Percentiles rank a stretch among this genome's conserved stretches.
Conservation (phyloP, 140 eudicot species). For the Oenanthe javanica region DNA sequence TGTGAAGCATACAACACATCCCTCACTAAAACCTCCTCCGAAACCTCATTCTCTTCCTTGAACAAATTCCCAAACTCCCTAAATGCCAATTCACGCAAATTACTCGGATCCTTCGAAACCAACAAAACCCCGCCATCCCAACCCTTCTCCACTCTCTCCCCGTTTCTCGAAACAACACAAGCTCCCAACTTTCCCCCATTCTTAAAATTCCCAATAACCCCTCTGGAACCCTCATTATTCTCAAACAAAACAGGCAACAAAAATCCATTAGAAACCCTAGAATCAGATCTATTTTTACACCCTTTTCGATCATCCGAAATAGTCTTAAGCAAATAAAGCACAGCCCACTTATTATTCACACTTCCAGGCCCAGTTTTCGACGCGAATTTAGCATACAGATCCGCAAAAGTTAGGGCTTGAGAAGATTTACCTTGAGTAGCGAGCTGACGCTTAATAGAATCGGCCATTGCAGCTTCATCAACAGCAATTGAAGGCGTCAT, state of each 20-base stretch:
- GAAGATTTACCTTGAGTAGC: constrained; percentile 81
- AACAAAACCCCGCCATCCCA: constrained; percentile 61
- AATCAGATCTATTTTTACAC: constrained; percentile 12
- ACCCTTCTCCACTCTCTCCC: constrained; percentile 22
- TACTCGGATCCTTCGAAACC: constrained; percentile 69
- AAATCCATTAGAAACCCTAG: constrained; percentile 31
- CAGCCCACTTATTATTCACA: constrained; percentile 81
- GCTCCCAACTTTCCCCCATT: constrained; percentile 6
- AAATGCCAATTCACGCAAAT: constrained; percentile 66
- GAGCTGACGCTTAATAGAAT: constrained; percentile 71
- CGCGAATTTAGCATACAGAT: constrained; percentile 68
- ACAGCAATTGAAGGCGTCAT: constrained; percentile 79
- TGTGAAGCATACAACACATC: constrained; percentile 94
- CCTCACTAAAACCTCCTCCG: constrained; percentile 85
- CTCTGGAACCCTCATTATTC: constrained; percentile 24
- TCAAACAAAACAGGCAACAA: constrained; percentile 53
- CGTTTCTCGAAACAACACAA: constrained; percentile 20
- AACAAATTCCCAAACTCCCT: constrained; percentile 57
- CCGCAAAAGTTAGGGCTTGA: constrained; percentile 71
- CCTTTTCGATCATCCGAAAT: constrained; percentile 62
- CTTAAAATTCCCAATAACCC: constrained; percentile 13
- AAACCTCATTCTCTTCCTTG: constrained; percentile 70
- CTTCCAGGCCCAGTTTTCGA: constrained; percentile 70
- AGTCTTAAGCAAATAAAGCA: constrained; percentile 79
- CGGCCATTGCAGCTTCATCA: constrained; percentile 79